These are phyloP conservation scores for Oryza glumipatula DNA, from an alignment of 176 grass and related monocot genomes.

Conservation along the genomic window DNA sequence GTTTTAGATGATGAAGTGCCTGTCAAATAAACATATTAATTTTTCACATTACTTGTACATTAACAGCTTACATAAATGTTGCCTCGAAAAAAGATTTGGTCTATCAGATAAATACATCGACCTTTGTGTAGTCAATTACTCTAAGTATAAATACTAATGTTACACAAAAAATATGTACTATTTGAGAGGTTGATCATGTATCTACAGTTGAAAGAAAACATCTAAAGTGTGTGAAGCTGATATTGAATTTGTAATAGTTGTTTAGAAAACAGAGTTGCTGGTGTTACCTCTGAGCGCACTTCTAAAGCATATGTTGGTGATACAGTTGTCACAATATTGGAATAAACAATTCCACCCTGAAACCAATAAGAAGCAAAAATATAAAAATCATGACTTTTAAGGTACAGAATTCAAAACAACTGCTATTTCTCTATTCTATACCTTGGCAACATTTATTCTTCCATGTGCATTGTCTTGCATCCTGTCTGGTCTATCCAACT, in stretches of 20 bases:
- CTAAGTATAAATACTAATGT: not conserved
- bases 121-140: too few species aligned
- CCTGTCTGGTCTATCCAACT: conserved; percentile 83
- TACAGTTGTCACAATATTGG: conserved; percentile 97
- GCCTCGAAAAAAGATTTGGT: not conserved
- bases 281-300: conserved; percentile 84
- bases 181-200: not conserved
- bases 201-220: not conserved
- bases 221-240: not conserved
- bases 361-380: conserved; percentile 36
- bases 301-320: conserved; percentile 98
- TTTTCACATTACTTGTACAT: not conserved
- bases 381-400: conserved; percentile 30
- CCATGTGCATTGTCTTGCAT: conserved; percentile 85
- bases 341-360: conserved; percentile 95
- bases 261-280: not conserved
- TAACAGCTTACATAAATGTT: not conserved
- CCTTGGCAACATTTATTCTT: conserved; percentile 94
- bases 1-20: not conserved
- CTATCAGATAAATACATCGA: not conserved
- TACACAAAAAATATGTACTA: not conserved
- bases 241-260: not conserved
- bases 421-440: conserved; percentile 32
- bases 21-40: not conserved
- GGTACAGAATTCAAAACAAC: conserved; percentile 8